Evolutionary conservation across 495 filamentous ascomycete species (phyloP).

Genomic region (Penicillium roqueforti): DNA sequence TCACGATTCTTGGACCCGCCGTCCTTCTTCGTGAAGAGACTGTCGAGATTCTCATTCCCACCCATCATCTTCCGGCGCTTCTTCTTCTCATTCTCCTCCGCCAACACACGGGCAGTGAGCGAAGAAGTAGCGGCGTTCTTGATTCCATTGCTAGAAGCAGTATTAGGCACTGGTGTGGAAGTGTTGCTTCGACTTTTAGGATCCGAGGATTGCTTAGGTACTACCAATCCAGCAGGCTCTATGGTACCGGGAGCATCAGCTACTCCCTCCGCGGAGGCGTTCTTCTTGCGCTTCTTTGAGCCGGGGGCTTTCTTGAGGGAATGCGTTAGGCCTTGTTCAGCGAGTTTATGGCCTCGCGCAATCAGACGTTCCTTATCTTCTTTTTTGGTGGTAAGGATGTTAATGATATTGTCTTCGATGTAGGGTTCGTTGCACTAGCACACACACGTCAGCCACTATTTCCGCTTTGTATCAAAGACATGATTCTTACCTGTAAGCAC

Average conservation of each 20-base stretch:
- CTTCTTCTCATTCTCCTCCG: slow-evolving; percentile 76
- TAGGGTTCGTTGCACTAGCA: slow-evolving; percentile 68
- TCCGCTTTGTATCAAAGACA: not conserved
- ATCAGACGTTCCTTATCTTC: slow-evolving; percentile 66
- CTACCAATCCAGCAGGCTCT: not conserved
- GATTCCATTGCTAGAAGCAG: slow-evolving; percentile 52
- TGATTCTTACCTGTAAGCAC: slow-evolving; percentile 54
- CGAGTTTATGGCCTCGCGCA: slow-evolving; percentile 60
- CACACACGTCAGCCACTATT: not conserved
- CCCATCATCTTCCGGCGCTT: slow-evolving; percentile 70
- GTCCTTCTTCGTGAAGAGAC: slow-evolving; percentile 59
- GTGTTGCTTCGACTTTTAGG: slow-evolving; percentile 26
- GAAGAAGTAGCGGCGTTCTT: slow-evolving; percentile 83
- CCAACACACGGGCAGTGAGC: slow-evolving; percentile 77
- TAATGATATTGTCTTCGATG: slow-evolving; percentile 70
- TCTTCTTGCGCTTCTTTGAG: slow-evolving; percentile 68
- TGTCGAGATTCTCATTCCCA: slow-evolving; percentile 64
- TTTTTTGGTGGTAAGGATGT: slow-evolving; percentile 69
- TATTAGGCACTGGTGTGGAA: slow-evolving; percentile 27
- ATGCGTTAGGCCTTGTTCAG: slow-evolving; percentile 71
- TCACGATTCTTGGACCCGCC: slow-evolving; percentile 54
- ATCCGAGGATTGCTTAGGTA: slow-evolving; percentile 6
- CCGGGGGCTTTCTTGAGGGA: slow-evolving; percentile 77
- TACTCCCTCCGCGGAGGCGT: slow-evolving; percentile 29
- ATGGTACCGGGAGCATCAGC: slow-evolving; percentile 5